Percentiles rank a stretch among this genome's conserved stretches.
phyloP scores from a whole-genome alignment of 768 basidiomycete genomes.

The Lactifluus subvellereus region DNA sequence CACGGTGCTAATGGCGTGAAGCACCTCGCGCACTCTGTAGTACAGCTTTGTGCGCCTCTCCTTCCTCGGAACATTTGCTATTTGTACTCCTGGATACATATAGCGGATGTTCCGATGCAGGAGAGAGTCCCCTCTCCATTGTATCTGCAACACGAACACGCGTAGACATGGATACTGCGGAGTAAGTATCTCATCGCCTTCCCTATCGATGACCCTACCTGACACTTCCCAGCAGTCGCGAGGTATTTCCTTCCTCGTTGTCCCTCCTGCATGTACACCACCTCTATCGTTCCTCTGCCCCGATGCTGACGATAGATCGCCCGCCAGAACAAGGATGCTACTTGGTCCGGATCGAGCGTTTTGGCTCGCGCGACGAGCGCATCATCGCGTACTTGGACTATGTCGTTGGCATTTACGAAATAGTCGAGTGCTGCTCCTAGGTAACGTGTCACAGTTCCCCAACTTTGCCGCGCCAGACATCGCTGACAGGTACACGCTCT shows the following conservation, averaged over 20 bases:
- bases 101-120: no score
- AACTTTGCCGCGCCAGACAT: no score
- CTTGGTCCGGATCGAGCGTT: not conserved
- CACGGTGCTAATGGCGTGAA: no score
- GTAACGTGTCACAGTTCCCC: not conserved
- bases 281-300: not conserved
- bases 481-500: not conserved
- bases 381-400: not conserved
- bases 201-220: not conserved
- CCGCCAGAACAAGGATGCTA: not conserved
- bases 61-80: no score
- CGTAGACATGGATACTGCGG: not conserved
- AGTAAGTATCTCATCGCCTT: not conserved
- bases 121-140: not conserved
- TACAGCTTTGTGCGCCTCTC: no score
- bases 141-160: not conserved
- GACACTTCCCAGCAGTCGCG: not conserved
- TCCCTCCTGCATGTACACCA: not conserved
- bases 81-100: no score
- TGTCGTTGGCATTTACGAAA: not conserved
- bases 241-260: not conserved
- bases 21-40: no score
- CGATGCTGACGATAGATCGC: not conserved
- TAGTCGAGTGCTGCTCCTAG: not conserved
- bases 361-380: not conserved